Conservation (phyloP, 225 moss, liverwort and hornwort species). For the Physcomitrellopsis africana region DNA sequence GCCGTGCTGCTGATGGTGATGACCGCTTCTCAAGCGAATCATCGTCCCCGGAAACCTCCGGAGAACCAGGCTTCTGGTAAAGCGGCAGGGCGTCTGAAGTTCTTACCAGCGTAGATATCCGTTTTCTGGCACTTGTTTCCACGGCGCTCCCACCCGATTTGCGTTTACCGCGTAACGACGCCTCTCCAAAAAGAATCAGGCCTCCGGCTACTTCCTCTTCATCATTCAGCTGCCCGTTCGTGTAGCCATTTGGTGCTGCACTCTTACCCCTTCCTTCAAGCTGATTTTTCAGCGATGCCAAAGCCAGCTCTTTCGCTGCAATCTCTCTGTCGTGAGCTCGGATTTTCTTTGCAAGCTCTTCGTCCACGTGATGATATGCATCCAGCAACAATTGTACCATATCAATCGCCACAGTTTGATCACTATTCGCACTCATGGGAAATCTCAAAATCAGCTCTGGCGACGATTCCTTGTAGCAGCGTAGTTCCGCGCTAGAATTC, state of each 20-base stretch:
- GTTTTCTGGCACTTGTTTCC: slow-evolving; percentile 49
- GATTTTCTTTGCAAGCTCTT: slow-evolving; percentile 34
- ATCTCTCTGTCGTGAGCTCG: slow-evolving; percentile 46
- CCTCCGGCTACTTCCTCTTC: neutral
- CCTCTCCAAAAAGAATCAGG: slow-evolving; percentile 20
- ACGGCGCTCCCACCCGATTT: slow-evolving; percentile 27
- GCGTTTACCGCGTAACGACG: slow-evolving; percentile 43
- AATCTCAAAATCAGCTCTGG: slow-evolving; percentile 35
- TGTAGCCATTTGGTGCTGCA: slow-evolving; percentile 4
- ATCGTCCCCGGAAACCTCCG: slow-evolving; percentile 19
- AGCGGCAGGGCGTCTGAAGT: slow-evolving; percentile 32
- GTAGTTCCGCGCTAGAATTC: slow-evolving; percentile 35
- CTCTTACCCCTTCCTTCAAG: slow-evolving; percentile 9
- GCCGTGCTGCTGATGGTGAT: slow-evolving; percentile 17
- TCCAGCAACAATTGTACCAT: slow-evolving; percentile 55
- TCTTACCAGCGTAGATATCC: slow-evolving; percentile 24
- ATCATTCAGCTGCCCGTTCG: slow-evolving; percentile 31
- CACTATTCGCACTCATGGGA: slow-evolving; percentile 35
- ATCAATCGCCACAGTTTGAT: slow-evolving; percentile 42
- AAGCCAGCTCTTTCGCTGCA: slow-evolving; percentile 40
- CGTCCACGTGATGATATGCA: slow-evolving; percentile 33
- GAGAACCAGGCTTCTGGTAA: slow-evolving; percentile 23
- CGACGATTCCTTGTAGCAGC: slow-evolving; percentile 33
- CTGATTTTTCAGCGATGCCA: slow-evolving; percentile 22
- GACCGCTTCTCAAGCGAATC: slow-evolving; percentile 23